Base-by-base conservation (phyloP, 352 stramenopile genomes). In the Globisporangium heterothallicum region DNA sequence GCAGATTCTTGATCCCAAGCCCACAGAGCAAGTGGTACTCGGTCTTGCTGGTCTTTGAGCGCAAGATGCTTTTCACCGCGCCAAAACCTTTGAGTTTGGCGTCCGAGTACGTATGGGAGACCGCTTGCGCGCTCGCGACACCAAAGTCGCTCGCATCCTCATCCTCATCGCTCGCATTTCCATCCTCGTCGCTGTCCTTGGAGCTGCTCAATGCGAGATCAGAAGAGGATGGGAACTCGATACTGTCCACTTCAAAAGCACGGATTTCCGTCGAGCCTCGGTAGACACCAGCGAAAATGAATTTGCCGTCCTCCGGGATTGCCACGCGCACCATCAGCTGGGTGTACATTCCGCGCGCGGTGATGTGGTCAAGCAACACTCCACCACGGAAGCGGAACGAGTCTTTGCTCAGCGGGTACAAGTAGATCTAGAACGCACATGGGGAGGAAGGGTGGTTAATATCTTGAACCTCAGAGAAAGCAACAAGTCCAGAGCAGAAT, bases 211-310 rank as follows among this genome's bases (percentile, higher is more conserved):
- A 41, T 47, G 56, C 41, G 16, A n/a, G n/a, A n/a, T 47, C 19
- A 25, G 18, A n/a, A 1, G 25, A n/a, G 18, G 67, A 60, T 8
- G 83, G 83, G 16, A 93, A 66, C 24, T 66, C 55, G 58, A 93
- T 92, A 40, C 76, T 90, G 57, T 88, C 83, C 10, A 94, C 74
- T 34, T 92, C 78, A 36, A 86, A 88, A 0, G 81, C 84, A 13
- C 81, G 78, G 50, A 94, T 92, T 46, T 92, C 84, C n/a, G 79
- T 94, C 16, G 84, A 92, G 9, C 84, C 84, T 21, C 81, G 75
- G 47, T 94, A 92, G 0, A 94, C 81, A 3, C 84, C 84, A 4
- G 84, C 84, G 47, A 94, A 94, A 50, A 92, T 90, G 51, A 92
- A 94, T 45, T 80, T 84, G 42, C 81, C 80, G 45, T 92, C 77